Percentiles rank a stretch among this genome's conserved stretches.
Evolutionary conservation across 495 filamentous ascomycete genomes (phyloP).

Genomic region (Hyaloscypha variabilis): DNA sequence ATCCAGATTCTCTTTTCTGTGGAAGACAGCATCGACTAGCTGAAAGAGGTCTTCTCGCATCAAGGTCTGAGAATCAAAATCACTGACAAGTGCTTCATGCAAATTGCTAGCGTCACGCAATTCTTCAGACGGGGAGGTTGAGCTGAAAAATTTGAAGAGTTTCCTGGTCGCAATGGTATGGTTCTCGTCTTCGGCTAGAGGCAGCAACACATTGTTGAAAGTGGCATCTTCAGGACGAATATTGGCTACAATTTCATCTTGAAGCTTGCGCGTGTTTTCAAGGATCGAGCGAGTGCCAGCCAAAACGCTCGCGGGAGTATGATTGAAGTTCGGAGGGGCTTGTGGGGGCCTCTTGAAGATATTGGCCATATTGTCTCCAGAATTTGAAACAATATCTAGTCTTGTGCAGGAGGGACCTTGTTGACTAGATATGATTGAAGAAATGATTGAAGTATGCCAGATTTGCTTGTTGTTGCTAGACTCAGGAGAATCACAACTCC

Average conservation of each 20-base stretch:
- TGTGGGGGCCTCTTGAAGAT: constrained; percentile 14
- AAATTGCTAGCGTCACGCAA: constrained; percentile 62
- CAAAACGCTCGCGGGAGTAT: constrained; percentile 39
- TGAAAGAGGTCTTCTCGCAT: constrained; percentile 73
- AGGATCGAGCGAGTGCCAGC: constrained; percentile 65
- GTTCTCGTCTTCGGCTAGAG: constrained; percentile 47
- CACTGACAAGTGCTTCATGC: constrained; percentile 67
- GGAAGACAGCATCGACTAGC: constrained; percentile 61
- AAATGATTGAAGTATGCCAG: no score
- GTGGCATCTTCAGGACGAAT: constrained; percentile 50
- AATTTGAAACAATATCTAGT: no score
- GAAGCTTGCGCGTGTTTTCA: constrained; percentile 55
- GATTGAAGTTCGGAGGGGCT: constrained; percentile 14
- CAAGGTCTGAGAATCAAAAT: constrained; percentile 64
- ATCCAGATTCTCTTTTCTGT: constrained; percentile 62
- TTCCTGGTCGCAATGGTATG: constrained; percentile 38
- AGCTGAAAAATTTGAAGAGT: constrained; percentile 40
- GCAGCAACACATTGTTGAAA: constrained; percentile 45
- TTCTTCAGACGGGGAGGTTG: background rate
- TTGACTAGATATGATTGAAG: no score
- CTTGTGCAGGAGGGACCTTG: no score
- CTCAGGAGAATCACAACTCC: no score
- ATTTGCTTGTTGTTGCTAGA: no score
- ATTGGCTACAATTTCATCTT: constrained; percentile 60
- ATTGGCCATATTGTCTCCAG: no score